Conservation (phyloP, 768 basidiomycete species). For the Rhodocollybia butyracea region DNA sequence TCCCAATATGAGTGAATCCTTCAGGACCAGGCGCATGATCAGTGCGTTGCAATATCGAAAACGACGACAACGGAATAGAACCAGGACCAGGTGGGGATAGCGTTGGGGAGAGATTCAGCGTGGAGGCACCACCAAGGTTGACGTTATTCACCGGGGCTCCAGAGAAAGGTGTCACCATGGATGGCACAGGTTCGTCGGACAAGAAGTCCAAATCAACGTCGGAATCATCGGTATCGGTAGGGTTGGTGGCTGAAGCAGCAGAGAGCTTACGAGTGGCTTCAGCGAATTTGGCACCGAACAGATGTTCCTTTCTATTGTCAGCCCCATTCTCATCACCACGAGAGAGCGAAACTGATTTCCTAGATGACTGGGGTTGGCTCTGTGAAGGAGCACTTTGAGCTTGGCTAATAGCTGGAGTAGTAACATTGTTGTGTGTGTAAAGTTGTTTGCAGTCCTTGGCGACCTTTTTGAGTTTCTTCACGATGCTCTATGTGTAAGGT, state of each 20-base stretch:
- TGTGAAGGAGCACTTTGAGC: conserved; percentile 17
- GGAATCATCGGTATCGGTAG: conserved; percentile 52
- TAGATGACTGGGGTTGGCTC: background rate
- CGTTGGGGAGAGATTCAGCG: conserved; percentile 15
- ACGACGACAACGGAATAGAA: conserved; percentile 51
- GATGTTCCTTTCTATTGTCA: conserved; percentile 30
- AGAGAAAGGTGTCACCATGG: conserved; percentile 20
- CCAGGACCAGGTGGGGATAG: conserved; percentile 33
- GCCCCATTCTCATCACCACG: conserved; percentile 27
- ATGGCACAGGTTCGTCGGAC: conserved; percentile 36
- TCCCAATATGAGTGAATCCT: too few species aligned
- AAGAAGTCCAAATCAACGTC: conserved; percentile 80
- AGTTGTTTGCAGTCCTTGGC: conserved; percentile 76
- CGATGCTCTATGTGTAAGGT: conserved; percentile 55
- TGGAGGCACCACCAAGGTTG: conserved; percentile 30
- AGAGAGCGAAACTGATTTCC: conserved; percentile 1
- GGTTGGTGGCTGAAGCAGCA: background rate
- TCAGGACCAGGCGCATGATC: conserved; percentile 16
- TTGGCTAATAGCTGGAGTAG: conserved; percentile 25
- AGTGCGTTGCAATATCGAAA: conserved; percentile 65
- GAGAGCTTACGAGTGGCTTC: conserved; percentile 46
- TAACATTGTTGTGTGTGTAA: conserved; percentile 37
- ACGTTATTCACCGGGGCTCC: conserved; percentile 40
- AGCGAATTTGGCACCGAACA: conserved; percentile 66
- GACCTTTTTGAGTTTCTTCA: conserved; percentile 79